These are phyloP conservation scores for Lactarius akahatsu DNA, from an alignment of 768 basidiomycete genomes.

Conservation along the genomic window DNA sequence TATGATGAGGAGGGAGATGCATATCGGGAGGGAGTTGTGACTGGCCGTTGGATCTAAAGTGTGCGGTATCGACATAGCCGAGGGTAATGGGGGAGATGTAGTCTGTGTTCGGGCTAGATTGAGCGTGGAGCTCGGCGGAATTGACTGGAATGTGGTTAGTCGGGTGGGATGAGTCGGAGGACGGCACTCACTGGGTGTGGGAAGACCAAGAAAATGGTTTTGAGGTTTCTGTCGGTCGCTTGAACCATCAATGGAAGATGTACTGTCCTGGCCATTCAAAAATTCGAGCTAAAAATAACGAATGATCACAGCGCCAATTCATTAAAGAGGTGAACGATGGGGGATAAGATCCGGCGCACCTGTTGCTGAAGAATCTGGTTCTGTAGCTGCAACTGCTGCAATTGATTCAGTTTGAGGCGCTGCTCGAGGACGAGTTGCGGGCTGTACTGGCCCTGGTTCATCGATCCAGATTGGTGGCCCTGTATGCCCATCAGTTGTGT, in stretches of 20 bases:
- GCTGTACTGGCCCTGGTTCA: slow-evolving; percentile 33
- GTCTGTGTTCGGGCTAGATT: slow-evolving; percentile 48
- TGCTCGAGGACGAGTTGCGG: slow-evolving; percentile 65
- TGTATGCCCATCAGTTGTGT: slow-evolving; percentile 54
- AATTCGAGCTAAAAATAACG: slow-evolving; percentile 33
- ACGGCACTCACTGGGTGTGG: slow-evolving; percentile 60
- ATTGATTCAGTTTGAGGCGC: slow-evolving; percentile 73
- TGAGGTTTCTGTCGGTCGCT: slow-evolving; percentile 32
- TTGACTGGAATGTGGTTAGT: slow-evolving; percentile 13
- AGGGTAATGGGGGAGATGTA: slow-evolving; percentile 64
- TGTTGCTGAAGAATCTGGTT: slow-evolving; percentile 89
- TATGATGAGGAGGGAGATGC: slow-evolving; percentile 33
- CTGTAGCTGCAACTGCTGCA: slow-evolving; percentile 77
- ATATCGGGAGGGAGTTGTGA: slow-evolving; percentile 28
- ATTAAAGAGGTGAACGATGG: slow-evolving; percentile 11
- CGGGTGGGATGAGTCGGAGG: slow-evolving; percentile 26
- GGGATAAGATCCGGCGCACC: slow-evolving; percentile 44
- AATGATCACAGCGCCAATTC: slow-evolving; percentile 1
- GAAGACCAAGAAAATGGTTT: slow-evolving; percentile 46
- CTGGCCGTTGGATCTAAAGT: slow-evolving; percentile 31
- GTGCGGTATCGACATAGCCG: slow-evolving; percentile 38
- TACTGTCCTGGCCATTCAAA: slow-evolving; percentile 39
- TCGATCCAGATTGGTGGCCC: slow-evolving; percentile 31
- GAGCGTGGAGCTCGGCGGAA: slow-evolving; percentile 65
- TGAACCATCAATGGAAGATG: slow-evolving; percentile 33